Evolutionary conservation across 139 green algal species (phyloP).

Genomic region (Mychonastes homosphaera): DNA sequence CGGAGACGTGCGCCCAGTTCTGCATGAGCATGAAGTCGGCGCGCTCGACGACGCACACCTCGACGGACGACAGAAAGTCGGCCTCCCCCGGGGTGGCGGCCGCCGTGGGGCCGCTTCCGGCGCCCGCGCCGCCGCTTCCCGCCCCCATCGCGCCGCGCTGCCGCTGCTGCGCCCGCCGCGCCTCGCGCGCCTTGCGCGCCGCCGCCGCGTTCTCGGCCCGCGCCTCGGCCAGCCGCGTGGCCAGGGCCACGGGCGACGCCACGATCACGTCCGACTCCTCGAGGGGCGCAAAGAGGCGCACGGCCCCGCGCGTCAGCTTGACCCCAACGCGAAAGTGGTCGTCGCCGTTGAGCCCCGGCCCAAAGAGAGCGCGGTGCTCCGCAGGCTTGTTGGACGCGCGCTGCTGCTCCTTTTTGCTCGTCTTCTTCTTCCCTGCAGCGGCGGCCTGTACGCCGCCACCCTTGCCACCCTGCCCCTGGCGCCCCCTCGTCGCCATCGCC

Average conservation of each 20-base stretch:
- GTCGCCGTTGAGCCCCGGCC: no score
- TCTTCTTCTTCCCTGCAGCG: conserved; percentile 16
- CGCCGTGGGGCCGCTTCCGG: neutral
- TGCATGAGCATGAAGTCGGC: conserved; percentile 91
- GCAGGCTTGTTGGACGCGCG: no score
- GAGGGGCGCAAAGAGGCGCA: conserved; percentile 76
- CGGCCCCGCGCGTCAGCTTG: conserved; percentile 71
- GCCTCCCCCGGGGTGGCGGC: conserved; percentile 20
- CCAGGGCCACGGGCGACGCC: conserved; percentile 78
- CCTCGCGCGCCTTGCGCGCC: neutral
- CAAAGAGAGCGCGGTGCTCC: conserved; percentile 75
- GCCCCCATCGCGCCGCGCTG: conserved; percentile 5
- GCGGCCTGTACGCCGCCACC: no score
- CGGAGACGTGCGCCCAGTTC: conserved; percentile 54
- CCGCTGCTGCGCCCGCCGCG: neutral
- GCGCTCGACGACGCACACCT: conserved; percentile 75
- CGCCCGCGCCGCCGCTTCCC: conserved; percentile 4
- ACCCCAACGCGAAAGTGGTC: no score
- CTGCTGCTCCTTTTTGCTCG: neutral
- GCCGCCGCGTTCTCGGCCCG: conserved; percentile 12
- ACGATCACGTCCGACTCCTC: conserved; percentile 85
- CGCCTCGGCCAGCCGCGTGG: conserved; percentile 59
- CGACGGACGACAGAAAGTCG: conserved; percentile 89
- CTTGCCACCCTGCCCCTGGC: conserved; percentile 4
- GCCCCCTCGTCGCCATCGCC: conserved; percentile 11